phyloP scores from a whole-genome alignment of 805 yeast species.

The Ogataea angusta region DNA sequence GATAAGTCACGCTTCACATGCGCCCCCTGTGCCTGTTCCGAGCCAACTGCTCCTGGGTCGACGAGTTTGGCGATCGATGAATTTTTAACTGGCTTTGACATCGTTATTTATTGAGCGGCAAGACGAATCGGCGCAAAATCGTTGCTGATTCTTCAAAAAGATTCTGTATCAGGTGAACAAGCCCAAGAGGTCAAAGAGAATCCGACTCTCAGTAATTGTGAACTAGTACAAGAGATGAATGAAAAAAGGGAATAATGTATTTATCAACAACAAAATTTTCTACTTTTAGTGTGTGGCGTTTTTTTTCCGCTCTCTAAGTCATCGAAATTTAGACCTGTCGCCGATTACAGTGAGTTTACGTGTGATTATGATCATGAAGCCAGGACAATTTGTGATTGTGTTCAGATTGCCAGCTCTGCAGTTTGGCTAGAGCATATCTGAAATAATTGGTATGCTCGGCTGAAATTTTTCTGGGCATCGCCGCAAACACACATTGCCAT shows the following conservation, averaged over 20 bases:
- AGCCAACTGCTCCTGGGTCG: conserved; percentile 5
- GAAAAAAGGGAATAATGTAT: conserved; percentile 1
- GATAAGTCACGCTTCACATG: conserved; percentile 6
- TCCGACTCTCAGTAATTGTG: too few relatives aligned
- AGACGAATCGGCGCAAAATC: not conserved
- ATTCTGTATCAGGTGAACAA: not conserved
- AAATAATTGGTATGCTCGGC: not conserved
- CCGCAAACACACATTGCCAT: conserved; percentile 13
- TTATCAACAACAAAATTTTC: conserved; percentile 8
- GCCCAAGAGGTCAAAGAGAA: too few relatives aligned
- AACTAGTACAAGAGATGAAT: too few relatives aligned
- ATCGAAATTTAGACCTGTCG: too few relatives aligned
- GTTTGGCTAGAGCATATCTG: too few relatives aligned
- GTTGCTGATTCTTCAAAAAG: not conserved
- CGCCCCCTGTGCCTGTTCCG: conserved; percentile 1
- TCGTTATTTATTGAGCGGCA: conserved; percentile 7
- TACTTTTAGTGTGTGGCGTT: conserved; percentile 8
- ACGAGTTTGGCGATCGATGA: conserved; percentile 15
- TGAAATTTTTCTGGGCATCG: conserved; percentile 5
- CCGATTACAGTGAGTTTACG: too few relatives aligned
- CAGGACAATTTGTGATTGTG: too few relatives aligned
- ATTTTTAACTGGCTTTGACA: conserved; percentile 11
- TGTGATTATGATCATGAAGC: too few relatives aligned
- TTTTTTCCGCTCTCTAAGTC: not conserved
- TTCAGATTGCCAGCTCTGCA: too few relatives aligned